Evolutionary conservation across 139 green algal genomes (phyloP).

Genomic region (Parachlorella kessleri): DNA sequence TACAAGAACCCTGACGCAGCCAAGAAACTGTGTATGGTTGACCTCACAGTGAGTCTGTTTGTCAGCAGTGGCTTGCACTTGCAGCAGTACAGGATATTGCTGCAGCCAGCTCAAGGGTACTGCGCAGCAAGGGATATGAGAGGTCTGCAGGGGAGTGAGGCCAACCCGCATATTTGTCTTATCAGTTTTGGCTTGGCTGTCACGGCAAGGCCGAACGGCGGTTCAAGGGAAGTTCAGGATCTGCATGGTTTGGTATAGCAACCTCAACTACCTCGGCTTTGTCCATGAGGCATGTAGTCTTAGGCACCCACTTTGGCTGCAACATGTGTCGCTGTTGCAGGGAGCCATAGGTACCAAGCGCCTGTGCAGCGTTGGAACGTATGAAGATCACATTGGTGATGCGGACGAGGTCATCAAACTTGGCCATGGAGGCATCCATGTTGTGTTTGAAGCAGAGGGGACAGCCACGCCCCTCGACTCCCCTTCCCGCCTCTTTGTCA

Average conservation of each 20-base stretch:
- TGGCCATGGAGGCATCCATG: slow-evolving; percentile 35
- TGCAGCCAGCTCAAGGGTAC: background rate
- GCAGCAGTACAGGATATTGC: background rate
- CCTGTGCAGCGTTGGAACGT: slow-evolving; percentile 17
- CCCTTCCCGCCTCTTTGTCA: slow-evolving; percentile 31
- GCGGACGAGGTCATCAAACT: slow-evolving; percentile 16
- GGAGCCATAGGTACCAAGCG: slow-evolving; percentile 24
- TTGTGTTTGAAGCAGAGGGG: slow-evolving; percentile 43
- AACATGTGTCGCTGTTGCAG: no score
- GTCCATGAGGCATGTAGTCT: no score
- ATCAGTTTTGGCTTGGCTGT: no score
- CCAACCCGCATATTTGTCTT: no score
- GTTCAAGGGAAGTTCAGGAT: no score
- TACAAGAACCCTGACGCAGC: background rate
- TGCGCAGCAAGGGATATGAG: no score
- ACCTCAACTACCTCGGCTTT: no score
- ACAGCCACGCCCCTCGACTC: slow-evolving; percentile 25
- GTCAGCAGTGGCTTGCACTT: background rate
- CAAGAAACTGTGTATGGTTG: background rate
- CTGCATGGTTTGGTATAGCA: no score
- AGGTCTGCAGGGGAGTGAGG: no score
- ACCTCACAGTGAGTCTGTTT: background rate
- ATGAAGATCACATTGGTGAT: slow-evolving; percentile 14
- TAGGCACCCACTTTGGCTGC: no score
- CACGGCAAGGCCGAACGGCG: no score